These are phyloP conservation scores for Lunularia cruciata DNA, from an alignment of 225 moss, liverwort and hornwort genomes.

Conservation along the genomic window DNA sequence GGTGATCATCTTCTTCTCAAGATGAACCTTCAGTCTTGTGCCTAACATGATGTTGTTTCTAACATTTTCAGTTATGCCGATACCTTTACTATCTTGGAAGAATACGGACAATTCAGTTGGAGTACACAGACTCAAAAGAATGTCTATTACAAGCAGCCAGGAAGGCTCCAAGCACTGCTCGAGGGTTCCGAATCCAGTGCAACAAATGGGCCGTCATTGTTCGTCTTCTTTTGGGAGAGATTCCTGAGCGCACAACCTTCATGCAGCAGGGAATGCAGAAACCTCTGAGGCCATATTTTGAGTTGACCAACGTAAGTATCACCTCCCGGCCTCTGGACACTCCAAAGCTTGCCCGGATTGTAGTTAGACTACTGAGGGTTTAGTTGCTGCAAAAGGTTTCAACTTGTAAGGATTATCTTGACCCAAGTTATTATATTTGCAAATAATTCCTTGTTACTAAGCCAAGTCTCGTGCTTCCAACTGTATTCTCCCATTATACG, in stretches of 20 bases:
- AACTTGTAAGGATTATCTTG: no score
- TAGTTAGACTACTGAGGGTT: no score
- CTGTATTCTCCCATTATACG: no score
- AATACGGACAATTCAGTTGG: constrained; percentile 91
- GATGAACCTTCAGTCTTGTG: no score
- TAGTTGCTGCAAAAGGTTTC: no score
- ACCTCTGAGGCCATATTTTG: constrained; percentile 90
- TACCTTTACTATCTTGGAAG: constrained; percentile 91
- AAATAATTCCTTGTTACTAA: no score
- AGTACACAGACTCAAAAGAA: constrained; percentile 97
- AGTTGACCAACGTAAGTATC: constrained; percentile 79
- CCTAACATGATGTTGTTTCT: no score
- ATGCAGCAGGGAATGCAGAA: constrained; percentile 97
- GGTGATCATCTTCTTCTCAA: no score
- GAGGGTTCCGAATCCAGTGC: constrained; percentile 94
- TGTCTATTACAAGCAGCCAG: constrained; percentile 92
- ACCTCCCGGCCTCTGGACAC: background rate
- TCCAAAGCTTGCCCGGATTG: no score
- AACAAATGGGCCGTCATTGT: constrained; percentile 98
- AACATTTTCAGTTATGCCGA: constrained; percentile 75
- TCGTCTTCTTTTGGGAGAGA: constrained; percentile 91
- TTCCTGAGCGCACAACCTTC: constrained; percentile 95
- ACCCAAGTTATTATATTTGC: no score
- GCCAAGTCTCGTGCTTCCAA: no score
- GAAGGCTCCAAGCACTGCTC: constrained; percentile 84